Evolutionary conservation across 1,139 yeast species (phyloP), one percentile per base, ranked within the genome.

Genomic region (Debaryomyces udenii): DNA sequence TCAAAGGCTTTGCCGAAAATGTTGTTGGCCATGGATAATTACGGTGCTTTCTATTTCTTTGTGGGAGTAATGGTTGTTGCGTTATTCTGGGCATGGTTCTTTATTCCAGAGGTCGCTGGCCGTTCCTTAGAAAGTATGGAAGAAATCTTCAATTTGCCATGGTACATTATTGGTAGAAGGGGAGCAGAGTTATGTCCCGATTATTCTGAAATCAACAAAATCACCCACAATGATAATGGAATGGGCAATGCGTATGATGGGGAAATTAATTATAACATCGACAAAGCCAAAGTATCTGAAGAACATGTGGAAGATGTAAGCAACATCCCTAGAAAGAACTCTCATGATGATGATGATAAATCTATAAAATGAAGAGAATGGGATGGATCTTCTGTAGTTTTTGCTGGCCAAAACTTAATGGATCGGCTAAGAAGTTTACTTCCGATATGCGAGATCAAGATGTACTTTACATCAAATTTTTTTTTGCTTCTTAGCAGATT

Each of bases 61-160:
- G 66, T 66, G 9, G 81, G 68, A 14, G 70, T 78, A 2, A 57
- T 73, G 47, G 40, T 58, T 1, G 16, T 76, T 11, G 68, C 78
- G 3, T 55, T 78, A 20, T 47, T 64, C 29, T 79, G 80, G 76
- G 68, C 73, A 11, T 78, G 74, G 73, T 72, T 75, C 64, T 74
- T 75, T 50, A 57, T 78, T 38, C 83, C 83, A 6, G 83, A 78
- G 55, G 67, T 76, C 27, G 56, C 76, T 24, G 81, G 81, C 16
- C 64, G 80, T 51, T 68, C 77, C 30, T 71, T 78, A 61, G 85
- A 78, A 57, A 65, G 76, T 41, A 74, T 78, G 73, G 83, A 78
- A 52, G 82, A 77, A 39, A 55, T 80, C 44, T 80, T 80, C 64
- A 70, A 64, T 49, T 68, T 77, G 53, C 83, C 83, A 38, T 80